phyloP scores from a whole-genome alignment of 192 early-diverging fungal genomes.

The Rhizophagus sp. region DNA sequence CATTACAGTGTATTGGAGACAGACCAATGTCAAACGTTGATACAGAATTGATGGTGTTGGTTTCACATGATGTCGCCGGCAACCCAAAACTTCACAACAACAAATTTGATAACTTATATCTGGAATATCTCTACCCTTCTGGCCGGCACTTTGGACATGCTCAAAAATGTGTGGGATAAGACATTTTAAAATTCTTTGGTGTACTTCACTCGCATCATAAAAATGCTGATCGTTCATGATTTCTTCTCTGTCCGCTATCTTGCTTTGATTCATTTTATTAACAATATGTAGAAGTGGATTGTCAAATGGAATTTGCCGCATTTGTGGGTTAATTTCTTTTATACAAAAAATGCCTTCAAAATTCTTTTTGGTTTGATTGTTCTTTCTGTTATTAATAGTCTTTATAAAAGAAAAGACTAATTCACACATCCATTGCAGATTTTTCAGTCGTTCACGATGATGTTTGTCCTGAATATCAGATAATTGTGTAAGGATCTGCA shows the following conservation, averaged over 20 bases:
- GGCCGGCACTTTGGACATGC: background rate
- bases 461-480: background rate
- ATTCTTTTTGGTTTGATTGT: background rate
- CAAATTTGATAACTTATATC: conserved; percentile 20
- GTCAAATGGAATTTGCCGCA: conserved; percentile 1
- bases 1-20: conserved; percentile 20
- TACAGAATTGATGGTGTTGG: conserved; percentile 15
- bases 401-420: background rate
- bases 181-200: background rate
- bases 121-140: background rate
- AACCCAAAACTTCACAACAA: background rate
- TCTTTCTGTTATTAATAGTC: background rate
- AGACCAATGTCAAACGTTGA: background rate
- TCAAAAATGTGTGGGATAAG: conserved; percentile 16
- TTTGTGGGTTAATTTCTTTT: background rate
- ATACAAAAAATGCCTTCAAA: conserved; percentile 13
- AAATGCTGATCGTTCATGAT: background rate
- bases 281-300: background rate
- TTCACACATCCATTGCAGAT: too few relatives aligned
- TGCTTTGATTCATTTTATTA: background rate
- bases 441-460: background rate
- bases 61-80: background rate
- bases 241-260: too few relatives aligned
- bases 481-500: background rate
- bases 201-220: background rate